Evolutionary conservation across 495 filamentous ascomycete species (phyloP).

Genomic region (Amorphotheca resinae): DNA sequence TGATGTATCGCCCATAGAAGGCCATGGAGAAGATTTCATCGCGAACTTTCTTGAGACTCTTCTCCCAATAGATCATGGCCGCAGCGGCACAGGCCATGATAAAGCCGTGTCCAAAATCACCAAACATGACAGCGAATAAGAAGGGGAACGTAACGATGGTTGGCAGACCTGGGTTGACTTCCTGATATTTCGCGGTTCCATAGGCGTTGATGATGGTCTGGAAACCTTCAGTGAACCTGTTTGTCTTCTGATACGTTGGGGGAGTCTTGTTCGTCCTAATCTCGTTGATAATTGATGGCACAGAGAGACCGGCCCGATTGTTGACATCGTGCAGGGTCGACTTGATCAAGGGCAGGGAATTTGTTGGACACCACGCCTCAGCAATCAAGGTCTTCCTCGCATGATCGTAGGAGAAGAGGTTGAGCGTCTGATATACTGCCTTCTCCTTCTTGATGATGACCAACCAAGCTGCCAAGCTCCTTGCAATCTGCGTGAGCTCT

Average conservation of each 20-base stretch:
- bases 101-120: constrained; percentile 83
- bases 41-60: constrained; percentile 75
- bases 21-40: constrained; percentile 96
- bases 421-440: constrained; percentile 91
- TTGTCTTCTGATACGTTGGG: constrained; percentile 90
- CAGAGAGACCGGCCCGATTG: constrained; percentile 82
- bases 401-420: constrained; percentile 91
- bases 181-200: constrained; percentile 89
- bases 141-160: constrained; percentile 97
- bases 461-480: constrained; percentile 88
- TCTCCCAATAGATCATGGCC: constrained; percentile 94
- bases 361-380: constrained; percentile 93
- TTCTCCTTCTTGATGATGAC: constrained; percentile 97
- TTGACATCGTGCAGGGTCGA: constrained; percentile 96
- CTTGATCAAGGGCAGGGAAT: constrained; percentile 80
- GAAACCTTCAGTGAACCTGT: constrained; percentile 95
- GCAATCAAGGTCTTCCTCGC: constrained; percentile 92
- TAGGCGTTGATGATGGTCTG: constrained; percentile 99
- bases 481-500: constrained; percentile 84
- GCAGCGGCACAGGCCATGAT: constrained; percentile 70
- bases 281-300: constrained; percentile 95
- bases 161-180: constrained; percentile 91
- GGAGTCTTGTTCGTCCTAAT: constrained; percentile 93
- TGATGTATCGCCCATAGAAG: constrained; percentile 96
- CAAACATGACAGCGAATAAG: constrained; percentile 98